A percentile compares a stretch with the other conserved stretches of the same genome.
Evolutionary conservation across 2,329 filamentous ascomycete genomes (phyloP).

Genomic region (Didymellaceae sp.): DNA sequence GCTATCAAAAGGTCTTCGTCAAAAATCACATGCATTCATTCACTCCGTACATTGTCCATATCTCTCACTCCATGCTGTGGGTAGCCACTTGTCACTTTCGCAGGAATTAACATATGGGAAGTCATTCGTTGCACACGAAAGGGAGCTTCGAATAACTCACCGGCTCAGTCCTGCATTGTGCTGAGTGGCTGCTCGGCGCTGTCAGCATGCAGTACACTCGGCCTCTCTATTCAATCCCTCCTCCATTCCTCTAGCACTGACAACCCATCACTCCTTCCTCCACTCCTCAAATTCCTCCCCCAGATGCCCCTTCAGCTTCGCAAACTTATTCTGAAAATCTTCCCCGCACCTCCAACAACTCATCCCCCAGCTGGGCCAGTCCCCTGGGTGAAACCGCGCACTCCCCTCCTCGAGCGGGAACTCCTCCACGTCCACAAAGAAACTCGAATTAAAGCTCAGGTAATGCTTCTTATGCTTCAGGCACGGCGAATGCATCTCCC

Average conservation of each 20-base stretch:
- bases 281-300: slow-evolving; percentile 76
- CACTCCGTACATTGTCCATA: no score
- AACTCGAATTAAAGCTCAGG: slow-evolving; percentile 86
- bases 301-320: slow-evolving; percentile 76
- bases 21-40: neutral
- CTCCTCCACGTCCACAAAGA: slow-evolving; percentile 78
- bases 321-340: slow-evolving; percentile 77
- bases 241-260: neutral
- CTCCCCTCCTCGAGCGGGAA: slow-evolving; percentile 78
- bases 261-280: slow-evolving; percentile 56
- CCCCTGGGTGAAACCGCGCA: slow-evolving; percentile 63
- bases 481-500: slow-evolving; percentile 75
- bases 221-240: no score
- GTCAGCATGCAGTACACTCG: no score
- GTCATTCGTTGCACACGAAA: no score
- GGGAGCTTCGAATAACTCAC: no score
- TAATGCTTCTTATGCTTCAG: slow-evolving; percentile 88
- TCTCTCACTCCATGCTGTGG: no score
- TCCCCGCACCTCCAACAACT: slow-evolving; percentile 83
- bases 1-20: slow-evolving; percentile 14
- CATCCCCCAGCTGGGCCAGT: slow-evolving; percentile 71
- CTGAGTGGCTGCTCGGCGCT: no score
- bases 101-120: no score
- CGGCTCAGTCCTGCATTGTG: no score
- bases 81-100: no score